Conservation (phyloP, 2,329 filamentous ascomycete species). For the Metarhizium robertsii region DNA sequence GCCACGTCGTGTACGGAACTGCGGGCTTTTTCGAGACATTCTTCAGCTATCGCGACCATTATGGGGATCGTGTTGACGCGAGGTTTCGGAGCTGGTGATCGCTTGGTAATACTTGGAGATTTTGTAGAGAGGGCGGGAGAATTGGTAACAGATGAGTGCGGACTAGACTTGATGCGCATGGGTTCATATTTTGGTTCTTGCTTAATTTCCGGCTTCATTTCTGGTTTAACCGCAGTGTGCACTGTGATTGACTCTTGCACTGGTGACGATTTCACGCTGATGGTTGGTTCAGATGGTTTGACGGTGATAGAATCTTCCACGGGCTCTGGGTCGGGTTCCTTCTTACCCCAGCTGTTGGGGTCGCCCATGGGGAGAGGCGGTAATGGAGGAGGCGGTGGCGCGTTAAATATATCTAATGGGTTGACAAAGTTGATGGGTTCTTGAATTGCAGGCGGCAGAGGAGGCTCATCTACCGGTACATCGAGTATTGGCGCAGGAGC, state of each 20-base stretch:
- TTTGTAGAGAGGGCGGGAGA: slow-evolving; percentile 31
- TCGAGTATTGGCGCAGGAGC: neutral
- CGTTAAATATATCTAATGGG: slow-evolving; percentile 26
- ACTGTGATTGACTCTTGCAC: slow-evolving; percentile 8
- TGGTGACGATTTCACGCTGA: slow-evolving; percentile 6
- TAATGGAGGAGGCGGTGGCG: slow-evolving; percentile 17
- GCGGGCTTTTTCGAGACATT: slow-evolving; percentile 62
- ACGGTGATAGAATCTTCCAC: slow-evolving; percentile 4
- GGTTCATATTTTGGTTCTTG: slow-evolving; percentile 8
- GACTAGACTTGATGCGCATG: slow-evolving; percentile 24
- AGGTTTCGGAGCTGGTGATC: slow-evolving; percentile 31
- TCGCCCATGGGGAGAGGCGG: slow-evolving; percentile 16
- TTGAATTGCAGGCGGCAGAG: slow-evolving; percentile 3
- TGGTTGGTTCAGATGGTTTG: slow-evolving; percentile 1
- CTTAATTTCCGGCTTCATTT: slow-evolving; percentile 7
- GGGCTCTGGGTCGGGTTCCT: neutral
- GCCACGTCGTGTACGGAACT: slow-evolving; percentile 37
- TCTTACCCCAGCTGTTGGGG: slow-evolving; percentile 10
- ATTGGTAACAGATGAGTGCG: slow-evolving; percentile 29
- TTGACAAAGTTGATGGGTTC: slow-evolving; percentile 25
- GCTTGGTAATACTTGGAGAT: slow-evolving; percentile 31
- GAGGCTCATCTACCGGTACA: neutral
- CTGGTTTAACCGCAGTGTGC: slow-evolving; percentile 1
- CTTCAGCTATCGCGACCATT: slow-evolving; percentile 63
- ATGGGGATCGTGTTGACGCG: slow-evolving; percentile 45